A percentile compares a stretch with the other conserved stretches of the same genome.
These are phyloP conservation scores for Oryza punctata DNA, from an alignment of 176 grass and related monocot genomes.

Conservation along the genomic window DNA sequence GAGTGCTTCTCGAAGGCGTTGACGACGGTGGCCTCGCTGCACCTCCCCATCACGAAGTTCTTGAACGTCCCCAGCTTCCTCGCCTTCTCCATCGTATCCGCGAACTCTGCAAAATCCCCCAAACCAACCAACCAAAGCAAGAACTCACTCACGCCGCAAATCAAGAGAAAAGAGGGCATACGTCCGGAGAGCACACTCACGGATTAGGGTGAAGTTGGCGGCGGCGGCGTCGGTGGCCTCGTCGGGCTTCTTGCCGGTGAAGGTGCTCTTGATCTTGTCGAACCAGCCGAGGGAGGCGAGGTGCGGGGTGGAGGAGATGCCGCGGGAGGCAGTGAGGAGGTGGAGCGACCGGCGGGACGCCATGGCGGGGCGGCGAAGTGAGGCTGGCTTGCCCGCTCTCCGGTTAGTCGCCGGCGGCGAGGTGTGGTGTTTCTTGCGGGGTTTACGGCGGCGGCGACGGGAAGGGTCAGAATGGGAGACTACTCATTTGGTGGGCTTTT, in stretches of 20 bases:
- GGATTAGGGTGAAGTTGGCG: conserved; percentile 62
- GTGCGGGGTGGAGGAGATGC: conserved; percentile 71
- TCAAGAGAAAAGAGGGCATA: background rate
- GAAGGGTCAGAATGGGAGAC: background rate
- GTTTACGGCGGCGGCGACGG: background rate
- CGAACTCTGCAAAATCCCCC: conserved; percentile 62
- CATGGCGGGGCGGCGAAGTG: conserved; percentile 24
- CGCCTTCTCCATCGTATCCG: conserved; percentile 80
- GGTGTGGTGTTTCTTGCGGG: background rate
- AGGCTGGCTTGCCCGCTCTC: no score
- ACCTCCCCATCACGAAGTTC: conserved; percentile 69
- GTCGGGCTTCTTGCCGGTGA: conserved; percentile 73
- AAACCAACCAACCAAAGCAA: background rate
- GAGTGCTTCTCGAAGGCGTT: conserved; percentile 73
- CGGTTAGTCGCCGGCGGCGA: background rate
- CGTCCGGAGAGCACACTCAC: conserved; percentile 34
- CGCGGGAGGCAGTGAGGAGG: conserved; percentile 42
- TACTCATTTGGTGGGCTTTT: background rate
- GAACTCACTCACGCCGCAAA: background rate
- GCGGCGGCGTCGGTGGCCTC: conserved; percentile 14
- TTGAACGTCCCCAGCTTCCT: conserved; percentile 73
- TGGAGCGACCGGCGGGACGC: conserved; percentile 45
- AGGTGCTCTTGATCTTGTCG: conserved; percentile 87
- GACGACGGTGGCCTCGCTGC: conserved; percentile 64
- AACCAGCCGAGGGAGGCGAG: conserved; percentile 77